These are phyloP conservation scores for Leccinum imitatum DNA, from an alignment of 768 basidiomycete genomes.

Conservation along the genomic window DNA sequence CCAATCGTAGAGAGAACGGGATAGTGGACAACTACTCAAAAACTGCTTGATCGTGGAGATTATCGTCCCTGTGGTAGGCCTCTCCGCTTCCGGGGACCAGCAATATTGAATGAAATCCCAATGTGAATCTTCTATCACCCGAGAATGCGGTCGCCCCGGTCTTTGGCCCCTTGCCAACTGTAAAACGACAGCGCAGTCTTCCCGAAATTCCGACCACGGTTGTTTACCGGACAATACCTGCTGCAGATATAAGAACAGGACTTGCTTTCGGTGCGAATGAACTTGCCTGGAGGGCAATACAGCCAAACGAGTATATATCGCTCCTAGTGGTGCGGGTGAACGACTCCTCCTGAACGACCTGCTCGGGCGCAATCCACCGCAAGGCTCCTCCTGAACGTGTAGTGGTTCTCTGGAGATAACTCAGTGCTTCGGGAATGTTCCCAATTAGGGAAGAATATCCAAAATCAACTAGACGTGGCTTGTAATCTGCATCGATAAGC, in stretches of 20 bases:
- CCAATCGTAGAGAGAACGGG: no score
- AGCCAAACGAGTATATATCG: no score
- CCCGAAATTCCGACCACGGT: neutral
- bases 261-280: no score
- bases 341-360: neutral
- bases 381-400: neutral
- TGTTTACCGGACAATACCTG: neutral
- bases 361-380: neutral
- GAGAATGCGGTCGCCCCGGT: neutral
- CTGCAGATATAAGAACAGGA: neutral
- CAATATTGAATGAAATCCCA: neutral
- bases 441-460: neutral
- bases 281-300: no score
- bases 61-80: neutral
- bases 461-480: neutral
- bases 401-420: neutral
- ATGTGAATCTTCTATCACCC: no score
- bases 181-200: neutral
- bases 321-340: no score
- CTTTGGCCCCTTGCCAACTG: neutral
- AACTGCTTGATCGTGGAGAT: neutral
- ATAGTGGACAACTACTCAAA: no score
- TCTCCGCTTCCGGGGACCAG: neutral
- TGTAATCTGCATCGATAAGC: neutral
- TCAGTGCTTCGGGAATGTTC: neutral